Evolutionary conservation across 805 yeast species (phyloP).

Genomic region (Candida germanica): DNA sequence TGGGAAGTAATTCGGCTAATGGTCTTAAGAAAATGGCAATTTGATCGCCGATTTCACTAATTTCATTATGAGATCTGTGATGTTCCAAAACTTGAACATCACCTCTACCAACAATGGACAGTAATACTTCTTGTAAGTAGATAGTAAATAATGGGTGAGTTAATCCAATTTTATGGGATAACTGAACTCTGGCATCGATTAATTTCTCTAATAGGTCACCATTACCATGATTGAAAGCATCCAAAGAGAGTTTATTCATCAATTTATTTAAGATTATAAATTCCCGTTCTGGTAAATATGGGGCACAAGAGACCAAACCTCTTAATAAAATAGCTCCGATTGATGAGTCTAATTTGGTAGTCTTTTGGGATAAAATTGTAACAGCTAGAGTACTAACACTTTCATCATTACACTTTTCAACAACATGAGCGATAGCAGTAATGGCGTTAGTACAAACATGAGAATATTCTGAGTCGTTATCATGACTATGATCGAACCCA

Average conservation of each 20-base stretch:
- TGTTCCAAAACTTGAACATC: slow-evolving; percentile 73
- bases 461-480: slow-evolving; percentile 27
- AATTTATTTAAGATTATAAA: slow-evolving; percentile 60
- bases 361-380: slow-evolving; percentile 78
- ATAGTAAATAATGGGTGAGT: slow-evolving; percentile 43
- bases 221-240: slow-evolving; percentile 44
- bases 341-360: slow-evolving; percentile 45
- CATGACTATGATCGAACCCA: slow-evolving; percentile 5
- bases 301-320: slow-evolving; percentile 64
- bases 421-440: slow-evolving; percentile 62
- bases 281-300: slow-evolving; percentile 61
- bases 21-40: slow-evolving; percentile 67
- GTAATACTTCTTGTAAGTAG: slow-evolving; percentile 65
- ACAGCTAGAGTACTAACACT: slow-evolving; percentile 74
- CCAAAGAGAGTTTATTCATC: slow-evolving; percentile 48
- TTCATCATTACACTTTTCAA: slow-evolving; percentile 63
- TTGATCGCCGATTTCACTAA: slow-evolving; percentile 65
- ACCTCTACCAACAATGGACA: slow-evolving; percentile 69
- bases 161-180: slow-evolving; percentile 38
- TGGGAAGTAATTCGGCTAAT: slow-evolving; percentile 71
- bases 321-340: slow-evolving; percentile 54
- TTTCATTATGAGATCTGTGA: slow-evolving; percentile 74
- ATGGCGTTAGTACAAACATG: slow-evolving; percentile 63
- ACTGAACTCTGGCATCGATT: slow-evolving; percentile 46
- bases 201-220: slow-evolving; percentile 37